Evolutionary conservation across 164 flowering plant genomes (phyloP), one percentile per base, ranked within the genome.

Genomic region (Cinnamomum micranthum): DNA sequence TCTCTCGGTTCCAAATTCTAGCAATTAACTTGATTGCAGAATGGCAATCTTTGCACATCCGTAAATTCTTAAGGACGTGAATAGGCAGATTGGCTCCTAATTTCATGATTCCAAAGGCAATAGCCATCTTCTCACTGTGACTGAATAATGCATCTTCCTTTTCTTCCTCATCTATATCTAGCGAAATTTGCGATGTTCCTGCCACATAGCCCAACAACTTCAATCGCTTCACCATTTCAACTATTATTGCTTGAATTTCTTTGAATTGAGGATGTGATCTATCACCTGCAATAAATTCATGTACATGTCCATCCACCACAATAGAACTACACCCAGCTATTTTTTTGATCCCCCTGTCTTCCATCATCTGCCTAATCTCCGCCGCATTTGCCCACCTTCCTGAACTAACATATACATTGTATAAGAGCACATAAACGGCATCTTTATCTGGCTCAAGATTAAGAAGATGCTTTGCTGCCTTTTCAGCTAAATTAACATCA

Each of bases 1-100:
- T 82, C 47, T 78, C 77, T 50, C 85, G 74, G 65, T 35, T 59
- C 15, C 72, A 82, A 47, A 74, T 75, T 75, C 74, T 71, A 7
- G 85, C 79, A 12, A 80, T 72, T 17, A 76, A 59, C 73, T 78
- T 82, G 50, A 82, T 69, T 69, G 81, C 81, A 31, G 82, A 78
- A 72, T 82, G 85, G 73, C 85, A 82, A 74, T 83, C 85, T 19
- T 71, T 65, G 69, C 85, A 83, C 14, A 83, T 81, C n/a, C 82
- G 81, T 70, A 83, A 79, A 68, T 83, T 83, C 77, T 83, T 83
- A 31, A 83, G 80, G 24, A 83, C 79, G 22, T 73, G 77, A 66
- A 83, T 77, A 10, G 71, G 74, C 1, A 78, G 67, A 25, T 10
- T 64, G 14, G 67, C 28, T 13, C 67, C 67, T 24, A 83, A 77